Base-by-base conservation (phyloP, 805 yeast genomes). In the Wickerhamomyces hampshirensis region DNA sequence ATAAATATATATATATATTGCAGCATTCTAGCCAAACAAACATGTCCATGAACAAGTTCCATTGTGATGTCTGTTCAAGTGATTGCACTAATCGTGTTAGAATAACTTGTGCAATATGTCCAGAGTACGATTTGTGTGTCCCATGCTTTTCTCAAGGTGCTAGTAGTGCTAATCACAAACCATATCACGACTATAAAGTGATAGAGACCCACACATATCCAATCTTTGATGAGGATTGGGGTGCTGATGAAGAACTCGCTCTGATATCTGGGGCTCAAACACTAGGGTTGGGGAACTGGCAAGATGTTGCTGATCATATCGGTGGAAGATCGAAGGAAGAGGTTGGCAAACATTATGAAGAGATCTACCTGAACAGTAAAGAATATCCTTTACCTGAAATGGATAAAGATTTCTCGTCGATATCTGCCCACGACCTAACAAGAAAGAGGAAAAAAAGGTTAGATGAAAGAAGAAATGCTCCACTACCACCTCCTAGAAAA, bases 131-230 rank as follows among this genome's bases (percentile, higher is more conserved):
- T 58, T 66, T 93, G n/a, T 93, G 99, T 68, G 98, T 94, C 5
- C 96, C 95, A 3, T 93, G 99, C 59, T 93, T 93, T 63, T 81
- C 96, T 3, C 74, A 78, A 38, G 99, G 98, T 11, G 65, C 74
- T 12, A 65, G 75, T 16, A 75, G 93, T 4, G 94, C 87, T 3
- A 80, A 76, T 43, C 99, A 93, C 65, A 81, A 87, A 58, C 98
- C 98, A 9, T 85, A 78, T 72, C 99, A 93, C 58, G 94, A 85
- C 54, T 93, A 93, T 58, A 75, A 78, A 52, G 84, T 93, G 12
- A 80, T 91, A 18, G 98, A 93, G 59, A 96, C 94, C 50, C 91
- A 91, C 55, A 84, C 95, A 3, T 91, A 86, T 55, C 98, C 99
- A 0, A 84, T 94, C 8, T 81, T 94, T 48, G 84, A 78, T 35